Base-by-base conservation (phyloP, 176 grass and related monocot genomes). In the Oryza rufipogon region DNA sequence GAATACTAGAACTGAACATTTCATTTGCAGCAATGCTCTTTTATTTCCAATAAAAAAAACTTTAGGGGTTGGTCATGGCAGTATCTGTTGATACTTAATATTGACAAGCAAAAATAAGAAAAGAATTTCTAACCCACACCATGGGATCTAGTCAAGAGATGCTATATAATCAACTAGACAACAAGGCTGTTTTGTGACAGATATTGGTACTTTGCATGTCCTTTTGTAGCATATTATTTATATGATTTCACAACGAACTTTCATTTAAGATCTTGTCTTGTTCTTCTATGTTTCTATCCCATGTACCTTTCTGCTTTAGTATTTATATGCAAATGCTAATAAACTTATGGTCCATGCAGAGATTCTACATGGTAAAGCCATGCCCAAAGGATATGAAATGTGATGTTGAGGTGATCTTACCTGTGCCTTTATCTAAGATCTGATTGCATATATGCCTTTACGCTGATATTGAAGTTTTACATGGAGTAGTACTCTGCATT, bases 311-410 rank as follows among this genome's bases (percentile, higher is more conserved):
- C 17, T 60, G 19, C 54, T 60, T 60, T 60, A 60, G 15, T 5
- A 17, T 64, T 7, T 38, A 51, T 60, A 12, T 83, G 41, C 26
- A 75, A 76, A 70, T 69, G 76, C 76, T 82, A 32, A 83, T 80
- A 48, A 51, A 7, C 39, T 67, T 17, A 1, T 90, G 28, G n/a
- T 76, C 68, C 20, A 26, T 91, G 33, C 88, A 99, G 96, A 99
- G 93, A 89, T 96, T 99, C 82, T 99, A 99, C 81, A 91, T 94
- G 93, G 88, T 96, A 87, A 99, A 96, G 88, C 96, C 96, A 78
- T 99, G 91, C 80, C 87, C 88, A 38, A 99, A 96, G 83, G 96
- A 99, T 88, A 87, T 94, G 93, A 99, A 96, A 90, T 99, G 93
- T 70, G 96, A 96, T 83, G 93, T 96, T 86, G 93, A 98, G 96